Evolutionary conservation across 1,284 basidiomycete species (phyloP).

Genomic region (Austropuccinia psidii): DNA sequence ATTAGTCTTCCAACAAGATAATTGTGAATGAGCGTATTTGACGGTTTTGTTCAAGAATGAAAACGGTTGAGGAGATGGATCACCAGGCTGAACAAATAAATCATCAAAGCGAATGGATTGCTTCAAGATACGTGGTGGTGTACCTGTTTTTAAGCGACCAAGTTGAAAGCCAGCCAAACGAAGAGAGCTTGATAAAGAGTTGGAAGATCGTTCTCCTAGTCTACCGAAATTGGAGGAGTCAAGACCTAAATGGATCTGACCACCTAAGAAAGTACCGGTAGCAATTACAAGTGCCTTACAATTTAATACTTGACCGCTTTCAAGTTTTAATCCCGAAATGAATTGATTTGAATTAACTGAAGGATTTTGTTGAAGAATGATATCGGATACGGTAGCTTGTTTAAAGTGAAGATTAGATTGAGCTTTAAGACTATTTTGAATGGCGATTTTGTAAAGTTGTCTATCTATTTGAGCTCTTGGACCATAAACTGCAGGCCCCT

Average conservation of each 20-base stretch:
- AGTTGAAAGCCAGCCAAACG: slow-evolving; percentile 67
- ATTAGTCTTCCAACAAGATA: slow-evolving; percentile 63
- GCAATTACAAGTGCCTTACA: slow-evolving; percentile 77
- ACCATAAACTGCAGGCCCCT: slow-evolving; percentile 84
- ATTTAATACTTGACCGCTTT: slow-evolving; percentile 61
- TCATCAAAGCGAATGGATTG: slow-evolving; percentile 62
- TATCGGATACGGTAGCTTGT: slow-evolving; percentile 68
- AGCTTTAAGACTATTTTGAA: slow-evolving; percentile 61
- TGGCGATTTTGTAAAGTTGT: slow-evolving; percentile 67
- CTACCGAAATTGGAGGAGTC: slow-evolving; percentile 74
- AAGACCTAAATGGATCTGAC: slow-evolving; percentile 77
- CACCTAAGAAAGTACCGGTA: slow-evolving; percentile 81
- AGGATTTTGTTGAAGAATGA: slow-evolving; percentile 58
- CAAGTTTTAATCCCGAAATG: slow-evolving; percentile 4
- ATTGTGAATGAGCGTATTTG: slow-evolving; percentile 58
- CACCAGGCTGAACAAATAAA: slow-evolving; percentile 56
- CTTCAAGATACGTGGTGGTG: slow-evolving; percentile 68
- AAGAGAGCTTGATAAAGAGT: slow-evolving; percentile 63
- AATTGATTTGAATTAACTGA: not conserved
- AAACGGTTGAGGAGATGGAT: slow-evolving; percentile 37
- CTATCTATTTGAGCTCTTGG: slow-evolving; percentile 80
- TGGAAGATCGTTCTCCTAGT: slow-evolving; percentile 63
- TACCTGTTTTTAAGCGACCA: slow-evolving; percentile 77
- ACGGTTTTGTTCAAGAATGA: slow-evolving; percentile 45
- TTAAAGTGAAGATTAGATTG: slow-evolving; percentile 64